Evolutionary conservation across 768 basidiomycete genomes (phyloP).

Genomic region (Coprinopsis marcescibilis): DNA sequence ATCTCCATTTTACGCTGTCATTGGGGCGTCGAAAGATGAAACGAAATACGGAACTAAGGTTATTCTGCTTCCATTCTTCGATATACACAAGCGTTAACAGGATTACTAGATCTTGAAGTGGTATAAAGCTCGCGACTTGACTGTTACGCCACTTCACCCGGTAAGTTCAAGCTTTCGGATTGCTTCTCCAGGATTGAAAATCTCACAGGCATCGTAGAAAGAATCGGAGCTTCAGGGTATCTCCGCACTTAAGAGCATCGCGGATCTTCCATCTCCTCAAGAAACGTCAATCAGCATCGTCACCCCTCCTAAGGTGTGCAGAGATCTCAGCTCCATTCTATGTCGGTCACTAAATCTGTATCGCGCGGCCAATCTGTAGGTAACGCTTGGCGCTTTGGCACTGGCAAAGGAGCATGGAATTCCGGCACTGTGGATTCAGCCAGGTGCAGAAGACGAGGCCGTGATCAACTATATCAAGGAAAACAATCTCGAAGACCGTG

Average conservation of each 20-base stretch:
- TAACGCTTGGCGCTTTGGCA: slow-evolving; percentile 64
- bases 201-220: slow-evolving; percentile 37
- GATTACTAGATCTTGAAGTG: slow-evolving; percentile 63
- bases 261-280: slow-evolving; percentile 51
- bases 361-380: slow-evolving; percentile 37
- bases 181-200: background rate
- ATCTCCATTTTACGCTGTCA: slow-evolving; percentile 64
- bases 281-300: slow-evolving; percentile 75
- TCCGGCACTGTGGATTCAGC: slow-evolving; percentile 86
- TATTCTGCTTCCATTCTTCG: slow-evolving; percentile 3
- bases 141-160: slow-evolving; percentile 71
- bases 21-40: slow-evolving; percentile 78
- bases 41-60: slow-evolving; percentile 78
- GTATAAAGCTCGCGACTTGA: slow-evolving; percentile 56
- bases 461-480: slow-evolving; percentile 63
- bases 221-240: slow-evolving; percentile 66
- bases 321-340: background rate
- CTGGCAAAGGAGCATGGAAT: slow-evolving; percentile 63
- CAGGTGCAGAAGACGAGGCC: slow-evolving; percentile 69
- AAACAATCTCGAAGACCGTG: slow-evolving; percentile 57
- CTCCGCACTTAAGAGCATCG: slow-evolving; percentile 47
- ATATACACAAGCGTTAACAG: background rate
- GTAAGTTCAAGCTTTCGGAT: slow-evolving; percentile 33
- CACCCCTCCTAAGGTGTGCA: slow-evolving; percentile 62
- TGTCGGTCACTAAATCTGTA: background rate